Evolutionary conservation across 345 rosid species (phyloP), one percentile per base, ranked within the genome.

Genomic region (Eucalyptus marginata): DNA sequence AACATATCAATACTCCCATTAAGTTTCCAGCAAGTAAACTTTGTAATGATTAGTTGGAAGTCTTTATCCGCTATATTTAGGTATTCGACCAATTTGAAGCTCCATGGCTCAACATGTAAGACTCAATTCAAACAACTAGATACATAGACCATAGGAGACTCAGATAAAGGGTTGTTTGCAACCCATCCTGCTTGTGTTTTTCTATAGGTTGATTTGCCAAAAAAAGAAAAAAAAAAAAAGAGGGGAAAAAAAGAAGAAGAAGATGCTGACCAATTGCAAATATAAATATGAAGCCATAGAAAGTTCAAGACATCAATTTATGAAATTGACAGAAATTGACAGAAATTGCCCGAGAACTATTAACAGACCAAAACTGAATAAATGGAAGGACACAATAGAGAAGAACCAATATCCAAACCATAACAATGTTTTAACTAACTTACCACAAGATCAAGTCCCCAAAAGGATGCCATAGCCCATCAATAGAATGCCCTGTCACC

Each of bases 401-500:
- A 13, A 29, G 4, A 64, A 59, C 16, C 10, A 22, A 83, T 44
- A 56, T 18, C 27, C 0, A 18, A 66, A 76, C 66, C 4, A 3
- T 59, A 25, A 25, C 66, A 10, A 5, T 43, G 0, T 47, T 22
- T 43, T 59, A 52, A 46, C 52, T 29, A 71, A 25, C 76, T 94
- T 94, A 97, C 99, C 52, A 80, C 90, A 87, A 97, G 93, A 94
- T 97, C 99, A 89, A 97, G 95, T 88, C 94, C 97, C 88, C 98
- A 95, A 92, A 97, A 97, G 87, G 99, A 91, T 88, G 98, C 98
- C 94, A 96, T 95, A 86, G 98, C 95, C 88, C 94, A 98, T 92
- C 99, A 97, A 96, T 96, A 33, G 99, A 97, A 93, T 97, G 99
- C 52, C 99, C 97, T 27, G 96, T 96, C 92, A 96, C 97, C 91